Base-by-base conservation (phyloP, 345 rosid genomes). In the Viola odorata region DNA sequence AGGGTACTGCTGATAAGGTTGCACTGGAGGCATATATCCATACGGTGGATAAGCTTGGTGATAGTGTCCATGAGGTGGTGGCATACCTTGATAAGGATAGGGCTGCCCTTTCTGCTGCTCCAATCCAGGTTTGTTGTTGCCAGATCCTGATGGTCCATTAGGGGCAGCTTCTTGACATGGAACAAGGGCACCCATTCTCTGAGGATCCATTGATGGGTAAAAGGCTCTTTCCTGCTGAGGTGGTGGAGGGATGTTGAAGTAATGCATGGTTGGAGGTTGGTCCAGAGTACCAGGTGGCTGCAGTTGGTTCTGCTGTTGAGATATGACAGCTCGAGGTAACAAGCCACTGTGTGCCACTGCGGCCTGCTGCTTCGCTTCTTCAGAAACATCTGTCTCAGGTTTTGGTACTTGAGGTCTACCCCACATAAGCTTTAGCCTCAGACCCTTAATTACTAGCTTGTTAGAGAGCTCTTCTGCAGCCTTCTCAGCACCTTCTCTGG, bases 171-270 rank as follows among this genome's bases (percentile, higher is more conserved):
- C 98, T 56, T 89, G 88, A 58, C 83, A 70, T 32, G 85, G 85
- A 65, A 87, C 67, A 69, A 87, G 57, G 3, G 96, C 96, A 55
- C 96, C 98, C 98, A 92, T 92, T 69, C 98, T 75, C 58, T 92
- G 98, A 57, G 98, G 98, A 73, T 92, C 96, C 96, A 89, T 92
- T 32, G 96, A 92, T 39, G 98, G 96, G 73, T 92, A 92, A 56
- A 59, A 85, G 8, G 96, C 66, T 73, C 87, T 76, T n/a, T 85
- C 89, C 45, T 69, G 89, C 76, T 80, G 96, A 63, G 77, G 77
- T 8, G 85, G 87, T 0, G 86, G 88, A 7, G 86, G 89, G 69
- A 85, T 85, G 63, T 87, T 84, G 68, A 81, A 89, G 72, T 84
- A 89, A 41, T 74, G 94, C 81, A 87, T 80, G 1, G 81, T 78